Base-by-base conservation (phyloP, 129 eudicot species). In the Helianthus tuberosus region DNA sequence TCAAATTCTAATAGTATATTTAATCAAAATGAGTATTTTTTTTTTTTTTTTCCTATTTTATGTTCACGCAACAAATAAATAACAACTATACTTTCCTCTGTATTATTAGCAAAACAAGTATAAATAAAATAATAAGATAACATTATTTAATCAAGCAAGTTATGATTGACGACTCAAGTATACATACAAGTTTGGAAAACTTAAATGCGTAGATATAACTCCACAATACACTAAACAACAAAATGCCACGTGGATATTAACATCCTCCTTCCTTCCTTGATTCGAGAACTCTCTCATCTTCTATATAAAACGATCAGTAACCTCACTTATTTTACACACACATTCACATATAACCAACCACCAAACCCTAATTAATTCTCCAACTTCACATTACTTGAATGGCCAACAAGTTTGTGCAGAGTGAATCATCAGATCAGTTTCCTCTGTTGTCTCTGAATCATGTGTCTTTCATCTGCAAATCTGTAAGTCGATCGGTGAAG, bases 401-500 rank as follows among this genome's bases (percentile, higher is more conserved):
- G 81, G 57, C 70, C 35, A 80, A 57, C 69, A 75, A 58, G 39
- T 10, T 46, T 39, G 78, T 55, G 8, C 68, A 8, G 68, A 51
- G 58, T 43, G 58, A 32, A 1, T 32, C 36, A 0, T 44, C 64
- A 11, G 27, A 80, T 23, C 83, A 73, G 63, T 27, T 81, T 59
- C 91, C 93, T 17, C 43, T 88, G 23, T 52, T 82, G 25, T 76
- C 95, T 7, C 55, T 91, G 23, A 91, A 91, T 63, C 97, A 91
- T 58, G 91, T 91, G 3, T 91, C 97, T 0, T 85, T 74, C 32
- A 75, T 88, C 59, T 91, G 97, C 83, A 88, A 72, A 75, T 91
- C 91, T 5, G 91, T 91, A 0, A 2, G 52, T 14, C 71, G 72
- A 74, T 91, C 97, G 0, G 89, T 82, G 8, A 46, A 79, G 52